Conservation (phyloP, 371 early-diverging fungal species). For the Rhizopus sp. region DNA sequence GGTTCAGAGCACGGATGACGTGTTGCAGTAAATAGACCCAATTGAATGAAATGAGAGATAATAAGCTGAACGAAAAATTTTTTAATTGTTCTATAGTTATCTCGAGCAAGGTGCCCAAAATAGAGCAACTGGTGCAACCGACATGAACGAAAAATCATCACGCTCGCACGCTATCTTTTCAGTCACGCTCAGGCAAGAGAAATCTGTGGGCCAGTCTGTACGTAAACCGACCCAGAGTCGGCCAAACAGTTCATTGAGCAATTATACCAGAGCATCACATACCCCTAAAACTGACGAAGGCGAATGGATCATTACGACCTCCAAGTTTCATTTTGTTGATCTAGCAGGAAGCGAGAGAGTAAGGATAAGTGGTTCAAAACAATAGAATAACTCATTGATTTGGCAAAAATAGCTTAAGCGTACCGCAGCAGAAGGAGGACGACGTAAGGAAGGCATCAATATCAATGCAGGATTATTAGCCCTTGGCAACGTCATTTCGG, state of each 20-base stretch:
- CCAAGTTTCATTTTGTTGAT: conserved; percentile 99
- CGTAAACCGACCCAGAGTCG: conserved; percentile 19
- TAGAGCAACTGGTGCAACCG: conserved; percentile 94
- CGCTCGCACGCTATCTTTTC: conserved; percentile 98
- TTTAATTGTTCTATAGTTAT: conserved; percentile 33
- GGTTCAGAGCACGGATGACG: conserved; percentile 76
- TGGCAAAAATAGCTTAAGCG: conserved; percentile 72
- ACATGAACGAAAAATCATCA: conserved; percentile 96
- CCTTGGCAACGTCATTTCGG: conserved; percentile 98
- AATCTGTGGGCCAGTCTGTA: conserved; percentile 31
- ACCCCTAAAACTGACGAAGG: conserved; percentile 33
- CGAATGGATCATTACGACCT: conserved; percentile 63
- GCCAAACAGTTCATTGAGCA: conserved; percentile 25
- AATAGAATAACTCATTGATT: conserved; percentile 5
- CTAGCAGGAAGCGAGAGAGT: conserved; percentile 98
- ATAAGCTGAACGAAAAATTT: background rate
- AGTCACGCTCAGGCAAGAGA: conserved; percentile 76
- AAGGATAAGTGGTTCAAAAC: conserved; percentile 13
- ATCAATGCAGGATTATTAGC: conserved; percentile 98
- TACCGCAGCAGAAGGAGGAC: conserved; percentile 93
- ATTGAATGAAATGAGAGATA: background rate
- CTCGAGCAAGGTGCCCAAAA: conserved; percentile 79
- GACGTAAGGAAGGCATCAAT: conserved; percentile 96
- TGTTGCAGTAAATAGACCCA: conserved; percentile 58
- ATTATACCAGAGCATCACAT: conserved; percentile 11